Evolutionary conservation across 768 basidiomycete genomes (phyloP), one percentile per base, ranked within the genome.

Genomic region (Auriscalpium vulgare): DNA sequence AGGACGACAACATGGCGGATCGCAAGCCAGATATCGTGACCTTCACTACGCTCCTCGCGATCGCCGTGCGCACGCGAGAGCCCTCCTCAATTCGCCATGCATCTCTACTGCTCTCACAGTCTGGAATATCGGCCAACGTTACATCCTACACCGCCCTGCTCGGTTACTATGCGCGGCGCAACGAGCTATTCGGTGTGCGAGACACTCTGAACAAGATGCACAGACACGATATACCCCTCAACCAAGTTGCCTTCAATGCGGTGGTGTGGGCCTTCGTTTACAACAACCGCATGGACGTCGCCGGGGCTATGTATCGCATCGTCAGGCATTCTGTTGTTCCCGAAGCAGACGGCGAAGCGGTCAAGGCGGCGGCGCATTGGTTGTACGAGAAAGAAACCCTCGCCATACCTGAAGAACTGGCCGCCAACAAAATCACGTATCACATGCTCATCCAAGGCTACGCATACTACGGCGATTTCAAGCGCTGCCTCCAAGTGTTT

Each of bases 381-480:
- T 74, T 88, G 11, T 58, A 62, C 14, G 65, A 78, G 37, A 72
- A 56, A 9, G 67, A 85, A 56, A 71, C 70, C 47, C 74, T 90
- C 57, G 63, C 69, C 48, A 67, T 85, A 7, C 68, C 68, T 1
- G 55, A 49, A 0, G 63, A 71, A 10, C 60, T 85, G 38, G 67
- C 71, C 45, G 88, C 91, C 8, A 79, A 90, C 66, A 70, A 74
- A 17, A 69, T 83, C 55, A 91, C 87, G 13, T 94, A 84, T 67
- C 82, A 80, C 14, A 69, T 72, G 29, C 72, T 91, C 67, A 76
- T 92, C 51, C 91, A 93, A 65, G 68, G 75, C 6, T 77, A 85
- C 68, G 78, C 88, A 2, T 87, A 88, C 65, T 78, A 81, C 54
- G 91, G 92, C 16, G 73, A 88, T 60, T 75, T 94, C 51, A 65